A percentile compares a stretch with the other conserved stretches of the same genome.
Conservation (phyloP, 306 rosid genomes). For the Quercus gilva region DNA sequence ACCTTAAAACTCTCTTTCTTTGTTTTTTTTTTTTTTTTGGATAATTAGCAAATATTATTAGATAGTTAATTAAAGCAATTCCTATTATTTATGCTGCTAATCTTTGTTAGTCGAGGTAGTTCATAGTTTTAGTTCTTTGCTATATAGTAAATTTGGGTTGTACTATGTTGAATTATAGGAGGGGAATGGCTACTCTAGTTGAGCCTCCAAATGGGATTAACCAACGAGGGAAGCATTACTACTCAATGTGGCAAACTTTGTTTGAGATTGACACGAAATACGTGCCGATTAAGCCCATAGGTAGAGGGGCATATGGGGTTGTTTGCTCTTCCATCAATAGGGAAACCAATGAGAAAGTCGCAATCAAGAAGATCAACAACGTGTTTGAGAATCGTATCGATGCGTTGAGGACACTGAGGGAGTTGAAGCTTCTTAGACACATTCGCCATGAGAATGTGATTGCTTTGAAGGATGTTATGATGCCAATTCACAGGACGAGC, state of each 20-base stretch:
- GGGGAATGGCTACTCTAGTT: conserved; percentile 65
- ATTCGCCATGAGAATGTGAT: conserved; percentile 79
- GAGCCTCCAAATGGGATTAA: conserved; percentile 61
- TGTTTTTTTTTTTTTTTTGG: not conserved
- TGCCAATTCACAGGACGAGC: conserved; percentile 56
- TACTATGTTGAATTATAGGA: conserved; percentile 31
- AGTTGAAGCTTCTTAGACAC: conserved; percentile 70
- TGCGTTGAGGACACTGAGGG: conserved; percentile 79
- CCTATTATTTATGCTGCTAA: conserved; percentile 6
- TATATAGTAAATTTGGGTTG: conserved; percentile 8
- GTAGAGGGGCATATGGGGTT: conserved; percentile 80
- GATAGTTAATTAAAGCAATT: conserved; percentile 14
- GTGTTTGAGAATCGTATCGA: conserved; percentile 62
- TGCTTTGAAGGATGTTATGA: conserved; percentile 82
- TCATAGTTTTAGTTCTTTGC: not conserved
- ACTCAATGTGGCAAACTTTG: conserved; percentile 67
- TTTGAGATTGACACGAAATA: conserved; percentile 86
- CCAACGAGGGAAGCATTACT: conserved; percentile 67
- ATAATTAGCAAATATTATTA: conserved; percentile 4
- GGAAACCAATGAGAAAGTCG: conserved; percentile 79
- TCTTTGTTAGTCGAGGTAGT: conserved; percentile 5
- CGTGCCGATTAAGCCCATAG: conserved; percentile 74
- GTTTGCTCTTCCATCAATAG: conserved; percentile 80
- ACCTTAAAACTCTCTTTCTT: conserved; percentile 4
- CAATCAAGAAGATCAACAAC: conserved; percentile 81